phyloP scores from a whole-genome alignment of 345 rosid species.

The Anastatica hierochuntica region DNA sequence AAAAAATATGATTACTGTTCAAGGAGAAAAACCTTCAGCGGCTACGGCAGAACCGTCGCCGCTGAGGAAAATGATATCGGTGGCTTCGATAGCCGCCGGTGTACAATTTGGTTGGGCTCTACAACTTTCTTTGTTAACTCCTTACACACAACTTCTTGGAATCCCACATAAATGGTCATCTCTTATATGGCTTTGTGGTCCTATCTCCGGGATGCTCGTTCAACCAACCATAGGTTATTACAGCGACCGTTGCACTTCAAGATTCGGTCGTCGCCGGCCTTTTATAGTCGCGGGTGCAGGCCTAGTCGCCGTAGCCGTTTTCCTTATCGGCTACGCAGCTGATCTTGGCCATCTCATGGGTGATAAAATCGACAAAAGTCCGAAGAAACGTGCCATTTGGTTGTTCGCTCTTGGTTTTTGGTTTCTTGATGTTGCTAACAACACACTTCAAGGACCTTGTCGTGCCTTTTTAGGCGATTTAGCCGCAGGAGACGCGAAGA shows the following conservation, averaged over 20 bases:
- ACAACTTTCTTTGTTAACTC: conserved; percentile 72
- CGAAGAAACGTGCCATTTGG: not conserved
- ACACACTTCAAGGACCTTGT: conserved; percentile 79
- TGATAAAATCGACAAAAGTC: conserved; percentile 4
- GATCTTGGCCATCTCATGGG: conserved; percentile 47
- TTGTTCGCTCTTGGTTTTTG: conserved; percentile 11
- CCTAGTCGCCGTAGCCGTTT: conserved; percentile 44
- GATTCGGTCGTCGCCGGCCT: conserved; percentile 82
- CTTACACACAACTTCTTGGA: conserved; percentile 72
- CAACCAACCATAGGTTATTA: conserved; percentile 80
- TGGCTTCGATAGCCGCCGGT: conserved; percentile 80
- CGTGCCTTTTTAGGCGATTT: no score
- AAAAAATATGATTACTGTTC: no score
- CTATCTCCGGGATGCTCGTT: conserved; percentile 33
- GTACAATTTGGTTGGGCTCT: conserved; percentile 89
- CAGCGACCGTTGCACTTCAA: conserved; percentile 60
- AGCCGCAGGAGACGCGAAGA: conserved; percentile 36
- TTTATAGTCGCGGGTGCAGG: conserved; percentile 46
- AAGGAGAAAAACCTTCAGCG: no score
- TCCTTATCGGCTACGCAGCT: conserved; percentile 69
- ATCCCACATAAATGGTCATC: conserved; percentile 79
- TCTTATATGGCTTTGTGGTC: no score
- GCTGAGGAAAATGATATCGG: conserved; percentile 37
- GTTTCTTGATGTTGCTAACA: conserved; percentile 60
- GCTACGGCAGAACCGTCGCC: no score